phyloP scores from a whole-genome alignment of 345 rosid genomes.

The Hibiscus trionum region DNA sequence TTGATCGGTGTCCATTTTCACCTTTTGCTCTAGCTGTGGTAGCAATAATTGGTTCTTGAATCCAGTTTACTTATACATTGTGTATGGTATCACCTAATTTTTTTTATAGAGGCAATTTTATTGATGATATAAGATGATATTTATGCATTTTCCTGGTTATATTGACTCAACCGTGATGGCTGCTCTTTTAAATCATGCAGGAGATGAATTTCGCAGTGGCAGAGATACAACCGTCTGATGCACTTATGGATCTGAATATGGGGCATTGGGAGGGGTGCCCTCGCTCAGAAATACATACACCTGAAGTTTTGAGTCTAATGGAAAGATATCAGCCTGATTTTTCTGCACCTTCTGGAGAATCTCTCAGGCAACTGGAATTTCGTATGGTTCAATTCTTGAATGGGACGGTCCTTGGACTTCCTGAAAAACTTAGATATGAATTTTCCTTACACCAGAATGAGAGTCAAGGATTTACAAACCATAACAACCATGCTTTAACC shows the following conservation, averaged over 20 bases:
- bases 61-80: neutral
- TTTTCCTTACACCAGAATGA: conserved; percentile 38
- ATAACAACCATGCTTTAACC: conserved; percentile 17
- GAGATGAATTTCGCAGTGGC: conserved; percentile 70
- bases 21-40: neutral
- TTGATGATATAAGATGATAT: neutral
- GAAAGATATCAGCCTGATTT: conserved; percentile 86
- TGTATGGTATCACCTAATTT: neutral
- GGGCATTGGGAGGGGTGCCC: conserved; percentile 87
- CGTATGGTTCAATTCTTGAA: conserved; percentile 86
- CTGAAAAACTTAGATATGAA: conserved; percentile 63
- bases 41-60: neutral
- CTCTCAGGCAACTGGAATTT: conserved; percentile 86
- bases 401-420: conserved; percentile 43
- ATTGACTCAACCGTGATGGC: conserved; percentile 6
- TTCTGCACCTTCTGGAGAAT: conserved; percentile 81
- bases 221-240: conserved; percentile 65
- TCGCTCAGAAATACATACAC: conserved; percentile 47
- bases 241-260: conserved; percentile 61
- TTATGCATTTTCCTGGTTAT: neutral
- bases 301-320: conserved; percentile 54
- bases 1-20: neutral
- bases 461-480: conserved; percentile 37
- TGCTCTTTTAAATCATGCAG: conserved; percentile 33
- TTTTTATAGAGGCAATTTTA: neutral